Base-by-base conservation (phyloP, 805 yeast genomes). In the Myxozyma kluyveri region DNA sequence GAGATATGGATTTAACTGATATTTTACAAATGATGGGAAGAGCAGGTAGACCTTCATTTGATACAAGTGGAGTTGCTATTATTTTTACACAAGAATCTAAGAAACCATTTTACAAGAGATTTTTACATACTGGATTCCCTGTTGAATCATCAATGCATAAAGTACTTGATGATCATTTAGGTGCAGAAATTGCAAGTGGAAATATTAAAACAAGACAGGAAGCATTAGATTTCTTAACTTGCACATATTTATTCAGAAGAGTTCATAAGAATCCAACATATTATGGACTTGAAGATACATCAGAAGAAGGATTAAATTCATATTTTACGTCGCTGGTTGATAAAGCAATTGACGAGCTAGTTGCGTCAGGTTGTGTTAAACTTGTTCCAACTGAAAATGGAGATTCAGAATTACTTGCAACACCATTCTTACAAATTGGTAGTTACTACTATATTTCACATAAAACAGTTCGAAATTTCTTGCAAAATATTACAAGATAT, bases 361-460 rank as follows among this genome's bases (percentile, higher is more conserved):
- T 72, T 26, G 84, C 81, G 50, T 87, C 96, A 0, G 78, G 77
- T 57, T 90, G 97, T 75, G 77, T 89, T 6, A 62, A 69, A 29
- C 47, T 74, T 2, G 33, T 9, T 9, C 33, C 33, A 29, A n/a
- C n/a, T n/a, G n/a, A n/a, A n/a, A 65, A 69, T 12, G 79, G 81
- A 1, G 75, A 74, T 35, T 76, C 75, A 19, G 41, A 56, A 14
- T 40, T 71, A 26, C 39, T 47, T 1, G 77, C 96, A 5, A 89
- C 98, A 0, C 88, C 95, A 18, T 89, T 82, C 66, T 75, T 93
- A 69, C 79, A 82, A 56, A 87, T 93, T 37, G 79, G 96, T 1
- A 88, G 97, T 1, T 93, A 86, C 70, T 93, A 93, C 69, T 93
- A 93, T 72, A 75, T 93, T 62, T 88, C 96, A 1, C 98, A 93